These are phyloP conservation scores for Fusarium setosum DNA, from an alignment of 2,329 filamentous ascomycete genomes.

Conservation along the genomic window DNA sequence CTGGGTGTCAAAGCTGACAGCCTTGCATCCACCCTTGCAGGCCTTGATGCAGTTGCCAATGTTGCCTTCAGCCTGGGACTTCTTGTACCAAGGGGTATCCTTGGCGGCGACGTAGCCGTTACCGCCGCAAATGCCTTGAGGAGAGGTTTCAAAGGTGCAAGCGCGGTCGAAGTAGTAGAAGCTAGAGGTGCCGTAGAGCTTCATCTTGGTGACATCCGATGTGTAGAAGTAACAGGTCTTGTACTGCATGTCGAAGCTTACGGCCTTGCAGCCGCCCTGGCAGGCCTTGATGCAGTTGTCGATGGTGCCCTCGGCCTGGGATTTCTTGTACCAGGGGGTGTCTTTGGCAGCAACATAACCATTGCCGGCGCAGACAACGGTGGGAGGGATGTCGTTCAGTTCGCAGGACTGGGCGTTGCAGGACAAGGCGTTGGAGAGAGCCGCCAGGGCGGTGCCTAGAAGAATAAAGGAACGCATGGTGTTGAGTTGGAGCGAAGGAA, in stretches of 20 bases:
- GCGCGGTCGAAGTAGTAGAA: not conserved
- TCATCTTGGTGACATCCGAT: not conserved
- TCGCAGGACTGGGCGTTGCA: not conserved
- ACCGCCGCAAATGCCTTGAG: not conserved
- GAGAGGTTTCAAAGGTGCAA: not conserved
- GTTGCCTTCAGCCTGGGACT: not conserved
- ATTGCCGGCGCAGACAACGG: not conserved
- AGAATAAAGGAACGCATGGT: not conserved
- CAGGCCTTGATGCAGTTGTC: not conserved
- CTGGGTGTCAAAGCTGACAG: not conserved
- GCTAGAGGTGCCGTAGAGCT: not conserved
- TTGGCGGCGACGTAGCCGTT: not conserved
- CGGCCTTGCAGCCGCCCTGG: not conserved
- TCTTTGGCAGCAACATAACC: not conserved
- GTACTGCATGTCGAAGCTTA: conserved; percentile 1
- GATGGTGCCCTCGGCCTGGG: not conserved
- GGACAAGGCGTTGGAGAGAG: not conserved
- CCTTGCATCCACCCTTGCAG: not conserved
- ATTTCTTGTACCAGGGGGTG: conserved; percentile 1
- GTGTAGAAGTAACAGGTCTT: not conserved
- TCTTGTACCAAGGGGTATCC: not conserved
- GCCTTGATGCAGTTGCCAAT: not conserved
- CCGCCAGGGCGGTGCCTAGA: not conserved
- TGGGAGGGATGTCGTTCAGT: not conserved
- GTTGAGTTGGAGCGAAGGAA: not conserved